A percentile compares a stretch with the other conserved stretches of the same genome.
phyloP scores from a whole-genome alignment of 495 filamentous ascomycete species.

The Neurospora hispaniola region DNA sequence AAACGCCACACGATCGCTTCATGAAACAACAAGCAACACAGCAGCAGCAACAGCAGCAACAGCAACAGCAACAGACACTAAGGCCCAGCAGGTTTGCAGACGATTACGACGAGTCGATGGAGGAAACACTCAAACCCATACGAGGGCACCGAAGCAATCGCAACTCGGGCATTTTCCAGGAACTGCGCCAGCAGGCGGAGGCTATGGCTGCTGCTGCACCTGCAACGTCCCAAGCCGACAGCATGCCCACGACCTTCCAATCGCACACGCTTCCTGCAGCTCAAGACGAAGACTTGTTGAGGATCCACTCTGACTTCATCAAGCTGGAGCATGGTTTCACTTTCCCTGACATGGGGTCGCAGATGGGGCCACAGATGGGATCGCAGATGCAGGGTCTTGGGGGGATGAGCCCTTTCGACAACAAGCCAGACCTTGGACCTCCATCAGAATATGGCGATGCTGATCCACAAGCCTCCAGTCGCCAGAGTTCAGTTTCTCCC shows the following conservation, averaged over 20 bases:
- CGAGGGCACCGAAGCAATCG: constrained; percentile 22
- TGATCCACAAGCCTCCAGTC: background rate
- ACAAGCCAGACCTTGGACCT: constrained; percentile 24
- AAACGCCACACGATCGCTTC: constrained; percentile 32
- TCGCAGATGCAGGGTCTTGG: constrained; percentile 17
- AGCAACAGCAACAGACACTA: constrained; percentile 15
- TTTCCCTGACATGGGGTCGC: constrained; percentile 28
- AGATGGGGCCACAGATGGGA: constrained; percentile 15
- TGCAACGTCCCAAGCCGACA: constrained; percentile 27
- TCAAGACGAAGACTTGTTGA: constrained; percentile 46
- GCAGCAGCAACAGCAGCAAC: constrained; percentile 7
- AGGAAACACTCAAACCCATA: constrained; percentile 45
- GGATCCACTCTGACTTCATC: constrained; percentile 40
- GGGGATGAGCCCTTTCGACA: constrained; percentile 19
- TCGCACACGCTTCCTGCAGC: constrained; percentile 30
- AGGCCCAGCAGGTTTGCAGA: constrained; percentile 35
- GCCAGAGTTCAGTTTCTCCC: constrained; percentile 4
- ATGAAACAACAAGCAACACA: constrained; percentile 23
- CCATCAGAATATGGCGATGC: constrained; percentile 7
- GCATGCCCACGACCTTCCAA: constrained; percentile 29
- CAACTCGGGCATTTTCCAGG: constrained; percentile 32
- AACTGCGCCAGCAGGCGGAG: constrained; percentile 35
- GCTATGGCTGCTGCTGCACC: constrained; percentile 15
- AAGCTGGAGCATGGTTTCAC: constrained; percentile 37
- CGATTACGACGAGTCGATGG: constrained; percentile 46